Base-by-base conservation (phyloP, 225 moss, liverwort and hornwort species). In the Pseudisothecium myosuroides region DNA sequence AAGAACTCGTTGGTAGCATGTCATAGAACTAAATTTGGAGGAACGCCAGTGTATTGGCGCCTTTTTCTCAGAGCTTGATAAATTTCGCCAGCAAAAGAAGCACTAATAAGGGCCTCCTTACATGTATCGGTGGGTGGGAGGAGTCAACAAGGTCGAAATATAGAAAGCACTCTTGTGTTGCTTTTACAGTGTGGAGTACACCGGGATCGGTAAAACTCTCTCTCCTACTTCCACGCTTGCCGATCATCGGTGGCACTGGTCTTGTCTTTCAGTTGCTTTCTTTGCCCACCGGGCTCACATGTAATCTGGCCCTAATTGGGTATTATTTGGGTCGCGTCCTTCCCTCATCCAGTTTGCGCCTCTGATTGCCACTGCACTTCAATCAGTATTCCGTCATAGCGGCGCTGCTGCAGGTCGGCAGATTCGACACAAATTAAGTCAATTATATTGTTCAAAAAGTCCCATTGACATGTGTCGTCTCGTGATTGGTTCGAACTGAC, bases 381-480 rank as follows among this genome's bases (percentile, higher is more conserved):
- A n/a, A 2, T 78, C n/a, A 17, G 17, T 17, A 17, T 56, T 58
- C 23, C 78, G 6, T 52, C 75, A 21, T 14, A 26, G 17, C 27
- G 7, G 10, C 56, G n/a, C n/a, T 76, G 12, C 52, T 76, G 6
- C 34, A 49, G 50, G 10, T 9, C n/a, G n/a, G n/a, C 54, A 14
- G 54, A 58, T 80, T 80, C 41, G n/a, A 20, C 59, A 80, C 41
- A n/a, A 39, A 8, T 39, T 5, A 18, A 41, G 41, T 6, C 5
- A 2, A 1, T 17, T 37, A 8, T 6, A 6, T 39, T 12, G 13
- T 41, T 4, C 6, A 0, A 28, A 31, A 6, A 9, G 9, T 5
- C 4, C 4, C 12, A 32, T 45, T 17, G 17, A 22, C 62, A 32
- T 22, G 34, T 82, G 62, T 34, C 82, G 23, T 22, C 47, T 34